These are phyloP conservation scores for Nematocida homosporus DNA, from an alignment of 371 early-diverging fungal species.

Conservation along the genomic window DNA sequence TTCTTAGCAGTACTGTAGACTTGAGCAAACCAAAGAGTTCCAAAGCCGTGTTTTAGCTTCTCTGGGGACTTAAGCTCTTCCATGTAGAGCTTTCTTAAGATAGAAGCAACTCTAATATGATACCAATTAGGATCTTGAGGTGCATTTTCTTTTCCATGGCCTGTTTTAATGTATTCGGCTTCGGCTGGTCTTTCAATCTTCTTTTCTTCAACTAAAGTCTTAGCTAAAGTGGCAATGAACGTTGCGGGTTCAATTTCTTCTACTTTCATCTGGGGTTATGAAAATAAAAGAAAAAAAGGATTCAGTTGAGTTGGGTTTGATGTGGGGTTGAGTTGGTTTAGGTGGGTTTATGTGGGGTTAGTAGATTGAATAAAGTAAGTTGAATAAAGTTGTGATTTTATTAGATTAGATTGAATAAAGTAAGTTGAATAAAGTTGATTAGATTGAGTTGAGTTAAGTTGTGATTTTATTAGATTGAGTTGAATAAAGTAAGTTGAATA, in stretches of 20 bases:
- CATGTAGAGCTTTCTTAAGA: conserved; percentile 61
- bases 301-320: conserved; percentile 11
- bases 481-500: no score
- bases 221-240: conserved; percentile 59
- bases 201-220: conserved; percentile 57
- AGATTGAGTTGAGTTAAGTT: no score
- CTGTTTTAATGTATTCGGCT: conserved; percentile 65
- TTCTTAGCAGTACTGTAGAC: conserved; percentile 52
- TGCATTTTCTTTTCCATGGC: conserved; percentile 63
- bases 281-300: conserved; percentile 51
- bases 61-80: conserved; percentile 45
- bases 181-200: conserved; percentile 57
- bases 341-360: no score
- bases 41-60: conserved; percentile 46
- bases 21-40: conserved; percentile 48
- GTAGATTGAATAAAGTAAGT: no score
- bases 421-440: no score
- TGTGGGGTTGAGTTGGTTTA: no score
- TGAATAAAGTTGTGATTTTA: no score
- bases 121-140: conserved; percentile 67
- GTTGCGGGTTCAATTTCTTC: conserved; percentile 60
- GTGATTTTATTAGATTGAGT: no score
- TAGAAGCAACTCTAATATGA: conserved; percentile 63
- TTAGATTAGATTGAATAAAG: no score
- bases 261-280: conserved; percentile 60